Evolutionary conservation across 495 filamentous ascomycete species (phyloP).

Genomic region (Tetracladium setigerum): DNA sequence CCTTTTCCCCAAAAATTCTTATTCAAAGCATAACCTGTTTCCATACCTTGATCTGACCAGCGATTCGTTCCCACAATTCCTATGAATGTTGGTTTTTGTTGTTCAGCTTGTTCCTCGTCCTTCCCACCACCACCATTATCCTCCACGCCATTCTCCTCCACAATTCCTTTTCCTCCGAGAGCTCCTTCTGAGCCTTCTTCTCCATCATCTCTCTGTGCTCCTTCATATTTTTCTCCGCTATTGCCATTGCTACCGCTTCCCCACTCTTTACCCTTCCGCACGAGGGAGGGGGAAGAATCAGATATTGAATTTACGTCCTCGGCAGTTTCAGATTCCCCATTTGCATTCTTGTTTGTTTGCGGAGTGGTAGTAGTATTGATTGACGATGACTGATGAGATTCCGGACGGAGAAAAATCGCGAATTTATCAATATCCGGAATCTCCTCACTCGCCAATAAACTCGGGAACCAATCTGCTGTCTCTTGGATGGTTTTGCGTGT

Average conservation of each 20-base stretch:
- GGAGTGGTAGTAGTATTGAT: no score
- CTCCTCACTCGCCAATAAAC: background rate
- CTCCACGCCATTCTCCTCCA: no score
- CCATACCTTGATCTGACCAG: background rate
- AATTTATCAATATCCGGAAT: constrained; percentile 14
- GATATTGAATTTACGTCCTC: no score
- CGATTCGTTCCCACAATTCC: constrained; percentile 17
- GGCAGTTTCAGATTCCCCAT: no score
- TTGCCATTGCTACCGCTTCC: background rate
- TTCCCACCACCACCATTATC: no score
- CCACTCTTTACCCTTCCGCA: background rate
- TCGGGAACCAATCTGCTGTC: background rate
- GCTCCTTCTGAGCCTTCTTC: no score
- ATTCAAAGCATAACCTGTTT: constrained; percentile 10
- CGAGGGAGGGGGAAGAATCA: no score
- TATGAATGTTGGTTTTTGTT: constrained; percentile 14
- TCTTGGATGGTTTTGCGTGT: constrained; percentile 4
- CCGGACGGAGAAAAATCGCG: constrained; percentile 7
- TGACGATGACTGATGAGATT: no score
- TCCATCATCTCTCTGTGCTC: background rate
- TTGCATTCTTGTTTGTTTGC: no score
- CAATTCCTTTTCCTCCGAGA: no score
- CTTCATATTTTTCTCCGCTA: background rate
- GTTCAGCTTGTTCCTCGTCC: no score
- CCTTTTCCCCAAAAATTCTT: constrained; percentile 18